These are phyloP conservation scores for Aspergillus japonicus DNA, from an alignment of 2,329 filamentous ascomycete genomes.

Conservation along the genomic window DNA sequence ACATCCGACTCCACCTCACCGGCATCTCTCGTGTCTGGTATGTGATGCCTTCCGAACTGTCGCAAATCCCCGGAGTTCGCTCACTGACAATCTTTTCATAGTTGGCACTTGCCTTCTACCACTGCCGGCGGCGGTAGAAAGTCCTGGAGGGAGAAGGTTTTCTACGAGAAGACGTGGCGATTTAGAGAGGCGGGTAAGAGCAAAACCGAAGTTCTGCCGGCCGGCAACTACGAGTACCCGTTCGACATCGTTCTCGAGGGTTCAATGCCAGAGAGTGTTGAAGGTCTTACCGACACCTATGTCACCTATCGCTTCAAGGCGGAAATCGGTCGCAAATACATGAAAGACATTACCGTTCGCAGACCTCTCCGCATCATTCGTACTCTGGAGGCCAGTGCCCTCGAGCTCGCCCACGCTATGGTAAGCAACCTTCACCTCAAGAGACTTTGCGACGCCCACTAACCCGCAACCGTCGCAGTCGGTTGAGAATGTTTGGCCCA, in stretches of 20 bases:
- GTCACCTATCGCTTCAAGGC: conserved; percentile 91
- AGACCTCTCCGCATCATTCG: conserved; percentile 77
- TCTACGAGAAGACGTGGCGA: conserved; percentile 70
- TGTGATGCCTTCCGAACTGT: conserved; percentile 32
- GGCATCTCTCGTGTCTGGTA: conserved; percentile 70
- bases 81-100: conserved; percentile 12
- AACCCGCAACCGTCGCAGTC: conserved; percentile 46
- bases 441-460: conserved; percentile 9
- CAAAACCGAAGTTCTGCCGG: conserved; percentile 58
- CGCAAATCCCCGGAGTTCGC: not conserved
- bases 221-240: conserved; percentile 81
- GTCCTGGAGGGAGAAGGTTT: conserved; percentile 46
- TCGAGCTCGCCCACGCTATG: conserved; percentile 84
- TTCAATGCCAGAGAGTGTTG: conserved; percentile 74
- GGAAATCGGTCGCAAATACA: conserved; percentile 83
- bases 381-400: conserved; percentile 70
- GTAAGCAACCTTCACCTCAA: conserved; percentile 37
- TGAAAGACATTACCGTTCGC: conserved; percentile 78
- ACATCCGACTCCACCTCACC: conserved; percentile 68
- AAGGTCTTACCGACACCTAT: conserved; percentile 81
- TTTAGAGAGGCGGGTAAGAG: conserved; percentile 57
- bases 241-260: conserved; percentile 75
- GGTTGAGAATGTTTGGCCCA: conserved; percentile 95
- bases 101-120: conserved; percentile 39
- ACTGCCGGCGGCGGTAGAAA: conserved; percentile 39